Evolutionary conservation across 208 protist genomes (phyloP).

Genomic region (Leishmania guyanensis): DNA sequence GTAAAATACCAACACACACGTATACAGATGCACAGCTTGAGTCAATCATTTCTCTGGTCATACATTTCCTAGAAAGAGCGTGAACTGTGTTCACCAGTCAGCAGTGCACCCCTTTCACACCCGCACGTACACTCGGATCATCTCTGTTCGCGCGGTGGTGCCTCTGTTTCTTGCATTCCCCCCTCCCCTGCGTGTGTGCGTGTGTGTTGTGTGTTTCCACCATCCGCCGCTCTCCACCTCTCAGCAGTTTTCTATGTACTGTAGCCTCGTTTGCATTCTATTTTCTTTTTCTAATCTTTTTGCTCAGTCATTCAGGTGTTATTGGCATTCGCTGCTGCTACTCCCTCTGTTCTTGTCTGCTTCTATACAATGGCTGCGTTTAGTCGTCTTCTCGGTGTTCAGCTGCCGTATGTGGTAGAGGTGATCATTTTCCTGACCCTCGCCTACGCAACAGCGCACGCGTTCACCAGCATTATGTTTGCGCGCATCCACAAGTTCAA

Average conservation of each 20-base stretch:
- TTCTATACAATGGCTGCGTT: slow-evolving; percentile 59
- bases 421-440: slow-evolving; percentile 54
- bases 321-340: no score
- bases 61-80: background rate
- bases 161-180: no score
- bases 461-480: slow-evolving; percentile 67
- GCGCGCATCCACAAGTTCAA: slow-evolving; percentile 75
- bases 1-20: background rate
- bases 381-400: slow-evolving; percentile 66
- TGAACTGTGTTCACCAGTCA: background rate
- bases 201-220: background rate
- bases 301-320: no score
- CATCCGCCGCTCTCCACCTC: background rate
- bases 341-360: background rate
- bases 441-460: slow-evolving; percentile 57
- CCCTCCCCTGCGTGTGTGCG: background rate
- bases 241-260: background rate
- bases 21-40: background rate
- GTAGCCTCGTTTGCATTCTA: background rate
- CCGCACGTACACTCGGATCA: background rate
- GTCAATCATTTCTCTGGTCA: slow-evolving; percentile 19
- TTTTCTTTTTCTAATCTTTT: background rate
- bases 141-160: background rate
- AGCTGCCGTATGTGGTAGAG: slow-evolving; percentile 69
- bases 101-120: background rate